Evolutionary conservation across 768 basidiomycete genomes (phyloP).

Genomic region (Punctularia strigosozonata): DNA sequence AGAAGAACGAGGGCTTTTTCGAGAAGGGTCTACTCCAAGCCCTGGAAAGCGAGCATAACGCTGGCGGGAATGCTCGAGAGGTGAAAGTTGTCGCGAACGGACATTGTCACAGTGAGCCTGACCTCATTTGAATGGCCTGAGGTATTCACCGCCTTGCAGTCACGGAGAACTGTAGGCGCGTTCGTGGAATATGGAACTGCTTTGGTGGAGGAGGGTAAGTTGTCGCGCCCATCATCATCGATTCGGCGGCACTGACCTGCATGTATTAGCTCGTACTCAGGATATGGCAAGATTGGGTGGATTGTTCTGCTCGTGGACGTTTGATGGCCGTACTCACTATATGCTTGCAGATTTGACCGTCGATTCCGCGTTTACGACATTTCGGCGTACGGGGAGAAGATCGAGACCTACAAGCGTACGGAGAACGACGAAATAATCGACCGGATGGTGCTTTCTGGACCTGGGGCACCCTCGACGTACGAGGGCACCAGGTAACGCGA

Average conservation of each 20-base stretch:
- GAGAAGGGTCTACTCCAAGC: constrained; percentile 67
- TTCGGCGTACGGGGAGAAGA: constrained; percentile 84
- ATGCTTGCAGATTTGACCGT: constrained; percentile 60
- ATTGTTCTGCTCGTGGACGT: constrained; percentile 8
- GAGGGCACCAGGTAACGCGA: no score
- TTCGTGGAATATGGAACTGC: constrained; percentile 84
- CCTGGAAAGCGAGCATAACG: constrained; percentile 54
- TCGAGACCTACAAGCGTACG: constrained; percentile 76
- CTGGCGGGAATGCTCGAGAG: constrained; percentile 39
- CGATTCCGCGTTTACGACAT: constrained; percentile 85
- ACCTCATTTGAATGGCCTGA: no score
- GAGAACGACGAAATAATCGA: constrained; percentile 61
- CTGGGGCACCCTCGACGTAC: constrained; percentile 18
- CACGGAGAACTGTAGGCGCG: constrained; percentile 79
- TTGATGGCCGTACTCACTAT: constrained; percentile 5
- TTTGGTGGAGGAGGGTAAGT: constrained; percentile 78
- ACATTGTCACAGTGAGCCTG: constrained; percentile 66
- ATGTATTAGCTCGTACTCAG: constrained; percentile 57
- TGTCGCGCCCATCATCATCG: constrained; percentile 2
- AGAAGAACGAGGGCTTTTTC: constrained; percentile 73
- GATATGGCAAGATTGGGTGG: constrained; percentile 68
- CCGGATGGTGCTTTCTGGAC: constrained; percentile 48
- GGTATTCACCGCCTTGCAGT: constrained; percentile 34
- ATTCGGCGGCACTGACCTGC: constrained; percentile 6
- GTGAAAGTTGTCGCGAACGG: constrained; percentile 88